These are phyloP conservation scores for Aphanomyces astaci DNA, from an alignment of 352 stramenopile genomes.

Conservation along the genomic window DNA sequence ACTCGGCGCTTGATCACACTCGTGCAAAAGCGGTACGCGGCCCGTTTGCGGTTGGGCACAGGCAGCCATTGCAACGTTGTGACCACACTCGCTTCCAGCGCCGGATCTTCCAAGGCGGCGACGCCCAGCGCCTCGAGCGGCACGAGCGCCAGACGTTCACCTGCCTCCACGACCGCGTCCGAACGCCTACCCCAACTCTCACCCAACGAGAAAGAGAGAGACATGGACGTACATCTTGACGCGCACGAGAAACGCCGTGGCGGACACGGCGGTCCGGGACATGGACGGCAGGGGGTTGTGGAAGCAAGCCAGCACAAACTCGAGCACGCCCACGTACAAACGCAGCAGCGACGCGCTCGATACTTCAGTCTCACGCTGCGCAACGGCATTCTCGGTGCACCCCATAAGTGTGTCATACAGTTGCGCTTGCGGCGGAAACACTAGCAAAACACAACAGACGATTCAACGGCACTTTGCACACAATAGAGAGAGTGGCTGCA, in stretches of 20 bases:
- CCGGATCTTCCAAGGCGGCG: constrained; percentile 34
- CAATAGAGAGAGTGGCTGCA: not conserved
- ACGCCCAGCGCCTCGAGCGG: constrained; percentile 13
- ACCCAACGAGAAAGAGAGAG: no score
- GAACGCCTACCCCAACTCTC: constrained; percentile 10
- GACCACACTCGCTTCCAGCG: not conserved
- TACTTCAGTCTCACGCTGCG: not conserved
- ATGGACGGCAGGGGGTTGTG: not conserved
- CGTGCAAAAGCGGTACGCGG: constrained; percentile 43
- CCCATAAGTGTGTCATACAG: constrained; percentile 4
- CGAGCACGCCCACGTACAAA: constrained; percentile 8
- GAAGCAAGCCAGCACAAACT: constrained; percentile 19
- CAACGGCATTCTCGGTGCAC: constrained; percentile 1
- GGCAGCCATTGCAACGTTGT: constrained; percentile 19
- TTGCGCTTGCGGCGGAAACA: constrained; percentile 4
- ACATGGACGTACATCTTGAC: constrained; percentile 18
- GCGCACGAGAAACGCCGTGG: constrained; percentile 15
- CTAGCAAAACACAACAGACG: not conserved
- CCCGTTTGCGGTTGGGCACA: constrained; percentile 35
- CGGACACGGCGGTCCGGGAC: not conserved
- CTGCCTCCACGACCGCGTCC: constrained; percentile 7
- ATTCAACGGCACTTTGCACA: no score
- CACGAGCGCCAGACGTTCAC: constrained; percentile 5
- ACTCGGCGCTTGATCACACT: constrained; percentile 39
- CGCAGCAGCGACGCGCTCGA: constrained; percentile 14